A percentile compares a stretch with the other conserved stretches of the same genome.
Conservation (phyloP, 1,284 basidiomycete species). For the Inonotus hispidus region DNA sequence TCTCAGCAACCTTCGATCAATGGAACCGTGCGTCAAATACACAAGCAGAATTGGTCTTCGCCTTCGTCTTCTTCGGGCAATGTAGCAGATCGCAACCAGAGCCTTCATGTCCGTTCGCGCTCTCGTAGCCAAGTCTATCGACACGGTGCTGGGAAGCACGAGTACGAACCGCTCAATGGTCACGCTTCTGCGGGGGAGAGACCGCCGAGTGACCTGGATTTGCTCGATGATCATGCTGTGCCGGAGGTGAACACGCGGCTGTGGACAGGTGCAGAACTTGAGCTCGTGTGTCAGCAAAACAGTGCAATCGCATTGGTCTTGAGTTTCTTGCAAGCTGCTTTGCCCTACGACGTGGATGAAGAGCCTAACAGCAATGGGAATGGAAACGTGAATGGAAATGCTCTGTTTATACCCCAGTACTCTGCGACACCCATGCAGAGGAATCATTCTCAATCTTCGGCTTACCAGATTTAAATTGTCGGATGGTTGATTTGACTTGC, state of each 20-base stretch:
- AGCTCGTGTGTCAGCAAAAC: slow-evolving; percentile 32
- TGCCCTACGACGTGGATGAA: slow-evolving; percentile 16
- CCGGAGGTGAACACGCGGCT: slow-evolving; percentile 3
- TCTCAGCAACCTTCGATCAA: slow-evolving; percentile 8
- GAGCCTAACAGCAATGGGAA: not conserved
- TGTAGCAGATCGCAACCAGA: not conserved
- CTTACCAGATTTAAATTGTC: slow-evolving; percentile 12
- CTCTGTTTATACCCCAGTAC: not conserved
- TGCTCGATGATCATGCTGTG: not conserved
- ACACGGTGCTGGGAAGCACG: slow-evolving; percentile 12
- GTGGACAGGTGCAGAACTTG: slow-evolving; percentile 29
- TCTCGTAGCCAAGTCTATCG: slow-evolving; percentile 19
- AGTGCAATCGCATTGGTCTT: slow-evolving; percentile 32
- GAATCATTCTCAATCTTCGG: slow-evolving; percentile 16
- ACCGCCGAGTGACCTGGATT: not conserved
- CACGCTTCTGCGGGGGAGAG: not conserved
- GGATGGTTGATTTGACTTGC: not conserved
- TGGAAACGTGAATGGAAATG: not conserved
- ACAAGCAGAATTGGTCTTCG: not conserved
- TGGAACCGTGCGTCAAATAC: slow-evolving; percentile 5
- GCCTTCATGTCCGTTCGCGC: slow-evolving; percentile 12
- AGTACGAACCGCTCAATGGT: slow-evolving; percentile 12
- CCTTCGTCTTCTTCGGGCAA: not conserved
- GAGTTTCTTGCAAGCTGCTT: slow-evolving; percentile 21
- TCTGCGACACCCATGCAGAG: slow-evolving; percentile 4